Percentiles rank a stretch among this genome's conserved stretches.
Evolutionary conservation across 2,329 filamentous ascomycete genomes (phyloP).

Genomic region (Monosporascus ibericus): DNA sequence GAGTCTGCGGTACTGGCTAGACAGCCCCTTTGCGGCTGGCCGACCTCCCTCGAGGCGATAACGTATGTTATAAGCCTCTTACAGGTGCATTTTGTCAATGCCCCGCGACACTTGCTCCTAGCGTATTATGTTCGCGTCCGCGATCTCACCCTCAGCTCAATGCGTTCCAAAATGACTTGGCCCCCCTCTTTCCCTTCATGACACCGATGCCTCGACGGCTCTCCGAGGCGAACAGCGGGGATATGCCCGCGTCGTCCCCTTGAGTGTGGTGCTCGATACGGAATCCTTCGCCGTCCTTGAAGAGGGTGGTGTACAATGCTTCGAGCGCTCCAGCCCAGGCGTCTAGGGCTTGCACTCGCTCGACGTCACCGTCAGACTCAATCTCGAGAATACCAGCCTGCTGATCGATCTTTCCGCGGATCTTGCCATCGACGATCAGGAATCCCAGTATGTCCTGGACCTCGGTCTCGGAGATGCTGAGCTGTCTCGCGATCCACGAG

Average conservation of each 20-base stretch:
- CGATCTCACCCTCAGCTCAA: background rate
- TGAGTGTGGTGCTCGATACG: constrained; percentile 11
- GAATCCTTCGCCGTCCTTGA: constrained; percentile 55
- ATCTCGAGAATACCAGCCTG: constrained; percentile 79
- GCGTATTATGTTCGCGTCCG: no score
- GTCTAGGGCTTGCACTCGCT: constrained; percentile 66
- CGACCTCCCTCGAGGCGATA: no score
- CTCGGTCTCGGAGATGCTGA: constrained; percentile 83
- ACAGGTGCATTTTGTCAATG: no score
- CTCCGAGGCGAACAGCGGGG: constrained; percentile 5
- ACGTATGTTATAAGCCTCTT: no score
- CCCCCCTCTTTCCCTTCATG: constrained; percentile 6
- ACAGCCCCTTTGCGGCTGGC: no score
- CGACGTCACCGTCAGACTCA: constrained; percentile 64
- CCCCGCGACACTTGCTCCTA: no score
- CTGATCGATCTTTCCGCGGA: constrained; percentile 86
- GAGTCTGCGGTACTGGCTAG: no score
- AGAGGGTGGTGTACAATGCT: constrained; percentile 62
- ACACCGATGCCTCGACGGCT: background rate
- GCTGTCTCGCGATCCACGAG: constrained; percentile 77
- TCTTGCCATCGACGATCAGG: constrained; percentile 83
- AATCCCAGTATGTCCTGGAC: constrained; percentile 95
- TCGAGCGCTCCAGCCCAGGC: constrained; percentile 67
- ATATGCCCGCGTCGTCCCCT: constrained; percentile 9
- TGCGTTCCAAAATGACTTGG: constrained; percentile 1